phyloP scores from a whole-genome alignment of 202 grass and related monocot genomes.

The Cymbopogon flexuosus region DNA sequence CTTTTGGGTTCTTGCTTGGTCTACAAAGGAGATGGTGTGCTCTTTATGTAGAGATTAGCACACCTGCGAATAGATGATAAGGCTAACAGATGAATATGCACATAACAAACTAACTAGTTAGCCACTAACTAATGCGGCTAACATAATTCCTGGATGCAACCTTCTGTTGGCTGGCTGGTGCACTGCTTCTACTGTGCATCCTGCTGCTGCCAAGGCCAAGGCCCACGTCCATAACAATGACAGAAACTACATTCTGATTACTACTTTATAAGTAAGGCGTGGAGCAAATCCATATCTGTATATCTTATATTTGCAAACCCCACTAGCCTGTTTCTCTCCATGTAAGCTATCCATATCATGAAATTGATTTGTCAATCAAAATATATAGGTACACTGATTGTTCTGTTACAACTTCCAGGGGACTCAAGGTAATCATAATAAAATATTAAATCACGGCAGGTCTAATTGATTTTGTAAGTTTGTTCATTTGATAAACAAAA shows the following conservation, averaged over 20 bases:
- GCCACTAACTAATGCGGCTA: neutral
- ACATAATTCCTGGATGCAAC: neutral
- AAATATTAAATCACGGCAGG: neutral
- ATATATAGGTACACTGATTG: slow-evolving; percentile 6
- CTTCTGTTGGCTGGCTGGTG: neutral
- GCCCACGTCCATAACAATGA: neutral
- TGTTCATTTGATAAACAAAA: slow-evolving; percentile 8
- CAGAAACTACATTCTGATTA: neutral
- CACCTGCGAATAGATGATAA: neutral
- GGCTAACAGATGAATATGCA: neutral
- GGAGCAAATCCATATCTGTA: neutral
- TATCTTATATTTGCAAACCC: neutral
- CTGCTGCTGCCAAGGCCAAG: neutral
- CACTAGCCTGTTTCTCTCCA: neutral
- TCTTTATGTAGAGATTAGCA: neutral
- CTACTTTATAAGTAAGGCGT: too few relatives aligned
- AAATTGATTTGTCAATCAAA: slow-evolving; percentile 1
- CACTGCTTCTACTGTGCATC: neutral
- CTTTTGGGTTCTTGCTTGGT: neutral
- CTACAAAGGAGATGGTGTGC: neutral
- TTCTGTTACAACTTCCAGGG: neutral
- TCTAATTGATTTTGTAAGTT: slow-evolving; percentile 4
- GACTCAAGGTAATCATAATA: neutral
- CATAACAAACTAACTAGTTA: neutral
- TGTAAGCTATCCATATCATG: neutral